These are phyloP conservation scores for Alternaria gaisen DNA, from an alignment of 2,329 filamentous ascomycete genomes.

Conservation along the genomic window DNA sequence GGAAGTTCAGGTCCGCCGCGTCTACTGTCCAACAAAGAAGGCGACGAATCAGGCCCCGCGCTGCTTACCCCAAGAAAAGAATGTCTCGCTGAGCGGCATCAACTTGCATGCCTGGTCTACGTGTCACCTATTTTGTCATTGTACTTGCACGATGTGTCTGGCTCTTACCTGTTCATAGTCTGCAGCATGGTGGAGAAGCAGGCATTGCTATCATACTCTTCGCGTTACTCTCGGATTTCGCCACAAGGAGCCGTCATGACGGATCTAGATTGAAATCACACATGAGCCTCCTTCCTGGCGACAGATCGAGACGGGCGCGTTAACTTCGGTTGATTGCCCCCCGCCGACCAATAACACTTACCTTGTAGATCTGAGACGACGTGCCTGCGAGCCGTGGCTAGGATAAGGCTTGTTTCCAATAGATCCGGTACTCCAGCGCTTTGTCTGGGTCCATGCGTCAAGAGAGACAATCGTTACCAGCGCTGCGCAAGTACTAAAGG, in stretches of 20 bases:
- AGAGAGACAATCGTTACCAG: slow-evolving; percentile 34
- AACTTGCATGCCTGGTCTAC: slow-evolving; percentile 34
- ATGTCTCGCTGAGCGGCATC: slow-evolving; percentile 27
- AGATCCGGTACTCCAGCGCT: slow-evolving; percentile 49
- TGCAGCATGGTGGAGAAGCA: slow-evolving; percentile 18
- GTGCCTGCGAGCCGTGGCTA: slow-evolving; percentile 44
- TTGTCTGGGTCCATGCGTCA: slow-evolving; percentile 39
- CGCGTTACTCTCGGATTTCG: slow-evolving; percentile 33
- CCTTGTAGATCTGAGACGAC: slow-evolving; percentile 39
- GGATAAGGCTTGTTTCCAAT: slow-evolving; percentile 50
- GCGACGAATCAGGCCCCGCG: slow-evolving; percentile 36
- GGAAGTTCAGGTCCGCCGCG: slow-evolving; percentile 48
- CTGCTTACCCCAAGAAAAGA: slow-evolving; percentile 30
- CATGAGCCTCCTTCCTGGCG: slow-evolving; percentile 34
- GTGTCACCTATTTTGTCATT: slow-evolving; percentile 28
- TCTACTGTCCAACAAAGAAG: slow-evolving; percentile 29
- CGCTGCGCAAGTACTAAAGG: slow-evolving; percentile 47
- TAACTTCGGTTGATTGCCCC: slow-evolving; percentile 46
- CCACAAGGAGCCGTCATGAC: slow-evolving; percentile 38
- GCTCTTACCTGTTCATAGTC: slow-evolving; percentile 19
- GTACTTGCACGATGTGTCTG: slow-evolving; percentile 30
- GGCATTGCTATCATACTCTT: slow-evolving; percentile 23
- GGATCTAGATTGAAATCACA: slow-evolving; percentile 43
- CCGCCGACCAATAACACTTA: slow-evolving; percentile 42
- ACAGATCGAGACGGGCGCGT: slow-evolving; percentile 37